These are phyloP conservation scores for Taiozyma sp. DNA, from an alignment of 1,139 yeast genomes.

Conservation along the genomic window DNA sequence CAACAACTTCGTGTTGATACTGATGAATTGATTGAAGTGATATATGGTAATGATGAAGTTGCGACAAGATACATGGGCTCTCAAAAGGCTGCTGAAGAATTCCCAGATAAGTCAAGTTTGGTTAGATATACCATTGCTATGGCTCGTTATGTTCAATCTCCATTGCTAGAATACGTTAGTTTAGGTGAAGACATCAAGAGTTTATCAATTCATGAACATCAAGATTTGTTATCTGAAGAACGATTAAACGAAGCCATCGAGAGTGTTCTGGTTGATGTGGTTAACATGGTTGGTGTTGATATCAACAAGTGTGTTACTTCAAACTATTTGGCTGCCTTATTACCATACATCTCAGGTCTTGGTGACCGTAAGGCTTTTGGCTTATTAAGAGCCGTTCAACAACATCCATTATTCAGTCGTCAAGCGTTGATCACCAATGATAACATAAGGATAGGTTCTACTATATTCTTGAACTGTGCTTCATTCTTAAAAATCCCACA, in stretches of 20 bases:
- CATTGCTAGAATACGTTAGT: slow-evolving; percentile 82
- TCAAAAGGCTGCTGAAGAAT: slow-evolving; percentile 68
- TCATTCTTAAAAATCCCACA: slow-evolving; percentile 83
- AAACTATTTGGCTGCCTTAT: slow-evolving; percentile 60
- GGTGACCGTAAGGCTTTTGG: slow-evolving; percentile 96
- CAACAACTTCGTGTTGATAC: slow-evolving; percentile 50
- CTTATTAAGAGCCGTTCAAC: slow-evolving; percentile 73
- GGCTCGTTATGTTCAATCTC: slow-evolving; percentile 89
- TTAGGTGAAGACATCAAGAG: slow-evolving; percentile 71
- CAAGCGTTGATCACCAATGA: slow-evolving; percentile 75
- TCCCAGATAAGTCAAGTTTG: slow-evolving; percentile 81
- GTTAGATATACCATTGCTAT: slow-evolving; percentile 86
- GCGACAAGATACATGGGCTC: slow-evolving; percentile 87
- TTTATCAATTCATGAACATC: slow-evolving; percentile 71
- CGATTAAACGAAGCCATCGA: slow-evolving; percentile 64
- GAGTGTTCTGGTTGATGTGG: slow-evolving; percentile 83
- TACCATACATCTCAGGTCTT: slow-evolving; percentile 82
- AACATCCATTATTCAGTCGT: slow-evolving; percentile 63
- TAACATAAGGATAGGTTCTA: slow-evolving; percentile 58
- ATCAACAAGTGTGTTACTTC: slow-evolving; percentile 86
- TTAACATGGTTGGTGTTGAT: slow-evolving; percentile 89
- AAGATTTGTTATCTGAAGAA: slow-evolving; percentile 64
- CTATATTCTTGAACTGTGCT: slow-evolving; percentile 86
- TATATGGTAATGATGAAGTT: slow-evolving; percentile 92
- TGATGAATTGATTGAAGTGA: slow-evolving; percentile 39